phyloP scores from a whole-genome alignment of 306 rosid species.

The Malus sylvestris region DNA sequence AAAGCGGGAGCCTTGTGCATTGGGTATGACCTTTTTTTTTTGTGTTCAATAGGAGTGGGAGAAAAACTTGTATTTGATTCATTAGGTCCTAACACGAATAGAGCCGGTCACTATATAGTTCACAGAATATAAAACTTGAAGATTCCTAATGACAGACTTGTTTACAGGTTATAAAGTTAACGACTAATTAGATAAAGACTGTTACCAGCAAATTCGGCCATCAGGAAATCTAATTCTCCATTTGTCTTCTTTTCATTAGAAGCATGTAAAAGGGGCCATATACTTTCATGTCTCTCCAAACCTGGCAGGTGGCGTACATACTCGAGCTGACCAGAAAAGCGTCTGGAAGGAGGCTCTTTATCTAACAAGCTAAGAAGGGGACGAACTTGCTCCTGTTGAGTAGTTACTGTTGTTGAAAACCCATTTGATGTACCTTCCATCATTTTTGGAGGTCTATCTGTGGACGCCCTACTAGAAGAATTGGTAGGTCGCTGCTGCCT shows the following conservation, averaged over 20 bases:
- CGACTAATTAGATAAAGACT: neutral
- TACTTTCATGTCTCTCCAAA: conserved; percentile 93
- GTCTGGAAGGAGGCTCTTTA: conserved; percentile 95
- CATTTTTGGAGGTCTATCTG: conserved; percentile 63
- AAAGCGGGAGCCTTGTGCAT: too few species aligned
- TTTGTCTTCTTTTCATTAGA: conserved; percentile 80
- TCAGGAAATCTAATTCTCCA: conserved; percentile 87
- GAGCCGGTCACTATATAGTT: neutral
- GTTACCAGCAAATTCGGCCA: conserved; percentile 97
- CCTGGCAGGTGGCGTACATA: conserved; percentile 84
- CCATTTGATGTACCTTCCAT: conserved; percentile 68
- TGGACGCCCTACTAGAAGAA: conserved; percentile 57
- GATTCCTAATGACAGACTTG: neutral
- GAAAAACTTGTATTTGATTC: too few species aligned
- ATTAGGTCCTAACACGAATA: neutral
- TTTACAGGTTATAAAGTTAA: neutral
- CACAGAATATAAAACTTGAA: neutral
- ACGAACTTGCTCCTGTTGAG: conserved; percentile 83
- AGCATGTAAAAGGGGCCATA: conserved; percentile 84
- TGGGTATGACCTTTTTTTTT: too few species aligned
- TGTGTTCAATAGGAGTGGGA: neutral
- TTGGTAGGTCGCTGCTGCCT: conserved; percentile 57
- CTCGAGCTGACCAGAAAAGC: conserved; percentile 92
- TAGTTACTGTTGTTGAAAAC: conserved; percentile 35
- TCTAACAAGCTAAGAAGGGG: conserved; percentile 98